Evolutionary conservation across 2,329 filamentous ascomycete species (phyloP).

Genomic region (Daldinia sp.): DNA sequence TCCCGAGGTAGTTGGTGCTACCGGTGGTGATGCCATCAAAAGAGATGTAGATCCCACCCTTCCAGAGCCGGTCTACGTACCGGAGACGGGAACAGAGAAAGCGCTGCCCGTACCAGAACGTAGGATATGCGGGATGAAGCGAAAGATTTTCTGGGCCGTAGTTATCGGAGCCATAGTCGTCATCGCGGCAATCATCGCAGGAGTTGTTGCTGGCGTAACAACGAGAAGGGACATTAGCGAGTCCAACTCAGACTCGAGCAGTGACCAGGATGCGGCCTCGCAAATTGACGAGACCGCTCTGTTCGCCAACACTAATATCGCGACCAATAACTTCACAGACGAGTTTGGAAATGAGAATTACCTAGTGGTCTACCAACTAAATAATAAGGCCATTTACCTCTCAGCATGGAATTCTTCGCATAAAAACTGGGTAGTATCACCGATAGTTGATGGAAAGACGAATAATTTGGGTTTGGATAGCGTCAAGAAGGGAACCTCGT

Average conservation of each 20-base stretch:
- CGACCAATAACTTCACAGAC: conserved; percentile 50
- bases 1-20: conserved; percentile 29
- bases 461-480: conserved; percentile 38
- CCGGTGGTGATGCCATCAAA: conserved; percentile 11
- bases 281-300: conserved; percentile 22
- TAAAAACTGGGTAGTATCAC: conserved; percentile 46
- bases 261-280: background rate
- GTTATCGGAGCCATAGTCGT: conserved; percentile 26
- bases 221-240: conserved; percentile 6
- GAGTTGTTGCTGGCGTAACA: conserved; percentile 37
- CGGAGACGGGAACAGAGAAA: conserved; percentile 11
- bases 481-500: conserved; percentile 38
- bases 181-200: conserved; percentile 31
- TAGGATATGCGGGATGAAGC: conserved; percentile 39
- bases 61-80: conserved; percentile 16
- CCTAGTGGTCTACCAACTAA: conserved; percentile 48
- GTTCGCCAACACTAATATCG: conserved; percentile 41
- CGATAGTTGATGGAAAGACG: conserved; percentile 45
- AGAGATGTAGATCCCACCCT: conserved; percentile 31
- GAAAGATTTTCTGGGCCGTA: conserved; percentile 34
- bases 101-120: conserved; percentile 11
- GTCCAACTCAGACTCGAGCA: conserved; percentile 11
- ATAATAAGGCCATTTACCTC: conserved; percentile 45
- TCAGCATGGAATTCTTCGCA: conserved; percentile 49
- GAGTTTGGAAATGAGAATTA: conserved; percentile 45